Evolutionary conservation across 1,284 basidiomycete species (phyloP).

Genomic region (Sanghuangporus weigelae): DNA sequence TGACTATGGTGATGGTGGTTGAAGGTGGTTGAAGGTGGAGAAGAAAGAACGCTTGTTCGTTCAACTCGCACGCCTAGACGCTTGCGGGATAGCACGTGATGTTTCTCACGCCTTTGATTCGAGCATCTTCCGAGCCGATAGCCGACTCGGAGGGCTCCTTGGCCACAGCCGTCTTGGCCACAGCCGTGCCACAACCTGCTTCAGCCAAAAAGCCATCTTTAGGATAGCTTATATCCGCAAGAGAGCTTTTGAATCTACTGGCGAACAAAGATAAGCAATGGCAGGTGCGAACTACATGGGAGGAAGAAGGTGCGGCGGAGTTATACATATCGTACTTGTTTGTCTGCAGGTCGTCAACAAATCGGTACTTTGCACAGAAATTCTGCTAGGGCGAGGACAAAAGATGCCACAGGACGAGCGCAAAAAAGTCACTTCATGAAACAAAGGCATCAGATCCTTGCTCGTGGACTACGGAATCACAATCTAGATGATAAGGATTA

Average conservation of each 20-base stretch:
- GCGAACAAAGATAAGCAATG: constrained; percentile 3
- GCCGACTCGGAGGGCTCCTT: no score
- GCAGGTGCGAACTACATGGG: constrained; percentile 58
- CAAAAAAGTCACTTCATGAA: constrained; percentile 53
- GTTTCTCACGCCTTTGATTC: not conserved
- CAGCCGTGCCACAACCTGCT: no score
- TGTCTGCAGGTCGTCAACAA: not conserved
- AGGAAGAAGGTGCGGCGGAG: constrained; percentile 41
- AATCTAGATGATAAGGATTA: constrained; percentile 18
- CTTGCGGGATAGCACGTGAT: not conserved
- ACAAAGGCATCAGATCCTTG: constrained; percentile 46
- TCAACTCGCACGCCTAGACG: not conserved
- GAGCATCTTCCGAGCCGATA: no score
- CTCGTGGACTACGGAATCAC: constrained; percentile 26
- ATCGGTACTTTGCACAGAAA: constrained; percentile 34
- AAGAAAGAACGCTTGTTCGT: not conserved
- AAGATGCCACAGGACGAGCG: constrained; percentile 41
- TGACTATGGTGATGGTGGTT: not conserved
- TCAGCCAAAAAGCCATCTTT: not conserved
- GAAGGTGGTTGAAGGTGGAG: not conserved
- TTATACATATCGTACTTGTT: not conserved
- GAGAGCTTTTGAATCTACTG: no score
- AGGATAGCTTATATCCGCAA: not conserved
- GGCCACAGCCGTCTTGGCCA: no score
- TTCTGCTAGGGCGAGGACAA: constrained; percentile 45